phyloP scores from a whole-genome alignment of 2,329 filamentous ascomycete genomes.

The Apiospora hydei region DNA sequence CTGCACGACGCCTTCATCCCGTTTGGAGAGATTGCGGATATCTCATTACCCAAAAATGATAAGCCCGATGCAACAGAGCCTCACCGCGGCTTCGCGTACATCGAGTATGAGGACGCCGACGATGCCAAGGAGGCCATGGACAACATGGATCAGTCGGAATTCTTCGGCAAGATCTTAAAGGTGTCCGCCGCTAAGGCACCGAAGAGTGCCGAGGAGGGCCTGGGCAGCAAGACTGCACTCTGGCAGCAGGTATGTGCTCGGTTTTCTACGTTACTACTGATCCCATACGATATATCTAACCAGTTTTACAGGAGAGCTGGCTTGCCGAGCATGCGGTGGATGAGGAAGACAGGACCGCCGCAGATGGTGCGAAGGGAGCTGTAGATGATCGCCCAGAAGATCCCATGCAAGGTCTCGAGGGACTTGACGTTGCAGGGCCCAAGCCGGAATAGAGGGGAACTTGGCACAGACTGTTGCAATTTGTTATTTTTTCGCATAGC shows the following conservation, averaged over 20 bases:
- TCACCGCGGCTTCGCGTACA: conserved; percentile 90
- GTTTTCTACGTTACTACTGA: conserved; percentile 25
- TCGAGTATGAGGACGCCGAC: conserved; percentile 86
- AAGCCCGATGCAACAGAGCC: conserved; percentile 77
- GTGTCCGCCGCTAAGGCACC: conserved; percentile 91
- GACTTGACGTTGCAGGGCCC: conserved; percentile 91
- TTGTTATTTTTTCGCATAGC: conserved; percentile 37
- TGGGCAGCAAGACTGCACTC: conserved; percentile 91
- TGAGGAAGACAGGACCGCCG: conserved; percentile 75
- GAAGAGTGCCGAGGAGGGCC: conserved; percentile 84
- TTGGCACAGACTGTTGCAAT: conserved; percentile 22
- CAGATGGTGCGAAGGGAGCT: conserved; percentile 58
- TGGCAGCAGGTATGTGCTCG: conserved; percentile 87
- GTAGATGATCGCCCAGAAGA: conserved; percentile 70
- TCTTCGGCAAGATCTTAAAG: conserved; percentile 91
- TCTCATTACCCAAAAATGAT: conserved; percentile 89
- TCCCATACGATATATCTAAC: conserved; percentile 30
- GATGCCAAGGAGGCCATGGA: conserved; percentile 96
- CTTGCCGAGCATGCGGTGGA: conserved; percentile 85
- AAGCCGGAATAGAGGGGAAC: conserved; percentile 68
- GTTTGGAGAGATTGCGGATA: conserved; percentile 93
- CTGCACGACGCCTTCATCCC: conserved; percentile 93
- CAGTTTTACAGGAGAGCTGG: conserved; percentile 79
- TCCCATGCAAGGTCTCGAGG: conserved; percentile 95
- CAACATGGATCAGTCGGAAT: conserved; percentile 98